phyloP scores from a whole-genome alignment of 371 early-diverging fungal species.

The Dichotomocladium elegans region DNA sequence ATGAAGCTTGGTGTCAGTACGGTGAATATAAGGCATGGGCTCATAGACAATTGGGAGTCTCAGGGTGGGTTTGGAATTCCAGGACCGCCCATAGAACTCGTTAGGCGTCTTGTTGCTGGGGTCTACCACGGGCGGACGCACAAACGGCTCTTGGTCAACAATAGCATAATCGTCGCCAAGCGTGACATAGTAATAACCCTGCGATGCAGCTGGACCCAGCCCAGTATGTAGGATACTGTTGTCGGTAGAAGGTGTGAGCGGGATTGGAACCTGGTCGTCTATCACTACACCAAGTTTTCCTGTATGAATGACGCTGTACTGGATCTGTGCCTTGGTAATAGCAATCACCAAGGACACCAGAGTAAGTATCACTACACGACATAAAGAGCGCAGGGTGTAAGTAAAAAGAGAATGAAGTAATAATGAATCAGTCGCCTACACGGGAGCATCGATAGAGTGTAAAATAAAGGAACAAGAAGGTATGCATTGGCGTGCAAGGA shows the following conservation, averaged over 20 bases:
- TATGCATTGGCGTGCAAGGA: background rate
- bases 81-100: slow-evolving; percentile 13
- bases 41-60: slow-evolving; percentile 1
- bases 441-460: background rate
- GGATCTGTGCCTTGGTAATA: background rate
- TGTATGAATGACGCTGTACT: background rate
- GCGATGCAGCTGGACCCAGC: background rate
- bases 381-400: background rate
- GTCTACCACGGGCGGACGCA: too few species aligned
- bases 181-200: slow-evolving; percentile 3
- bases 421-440: too few species aligned
- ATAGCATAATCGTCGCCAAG: background rate
- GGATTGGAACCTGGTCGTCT: background rate
- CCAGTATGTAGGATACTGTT: slow-evolving; percentile 2
- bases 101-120: background rate
- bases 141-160: background rate
- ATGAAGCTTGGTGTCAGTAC: slow-evolving; percentile 3
- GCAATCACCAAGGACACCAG: background rate
- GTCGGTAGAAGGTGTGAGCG: background rate
- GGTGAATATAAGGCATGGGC: slow-evolving; percentile 3
- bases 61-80: slow-evolving; percentile 11
- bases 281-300: slow-evolving; percentile 7
- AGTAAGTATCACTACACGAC: background rate
- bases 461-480: background rate
- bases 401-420: too few species aligned